Base-by-base conservation (phyloP, 179 eudicot genomes). In the Silene coronaria region DNA sequence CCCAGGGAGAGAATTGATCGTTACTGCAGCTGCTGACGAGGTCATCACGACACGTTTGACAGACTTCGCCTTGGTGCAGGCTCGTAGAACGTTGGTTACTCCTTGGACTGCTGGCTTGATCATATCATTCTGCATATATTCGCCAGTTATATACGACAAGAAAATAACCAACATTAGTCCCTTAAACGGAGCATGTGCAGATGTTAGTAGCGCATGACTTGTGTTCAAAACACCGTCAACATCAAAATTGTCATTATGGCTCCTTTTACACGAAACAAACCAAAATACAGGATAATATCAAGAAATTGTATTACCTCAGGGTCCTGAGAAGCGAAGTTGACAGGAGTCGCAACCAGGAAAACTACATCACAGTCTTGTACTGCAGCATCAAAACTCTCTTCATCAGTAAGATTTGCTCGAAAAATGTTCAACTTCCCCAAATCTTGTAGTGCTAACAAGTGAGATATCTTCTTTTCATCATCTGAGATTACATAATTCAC, bases 281-380 rank as follows among this genome's bases (percentile, higher is more conserved):
- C 0, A 45, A 11, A 45, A 45, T 45, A 45, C 16, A 0, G 51
- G 51, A 45, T 45, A 11, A 12, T 7, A 2, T 11, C 12, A 4
- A 45, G 51, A 11, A 19, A 12, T 27, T 7, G 26, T 6, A 14
- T 51, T 79, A 89, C 96, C 88, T 89, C 96, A n/a, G 96, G 96
- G 66, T 91, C 96, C 51, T 87, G 66, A 51, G 91, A 89, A 62
- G 90, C 87, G 68, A 91, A 91, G 84, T 89, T 84, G 67, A 89
- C 88, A 9, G 96, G 96, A 38, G 96, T 89, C 3, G 96, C 96
- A n/a, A 91, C 89, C 55, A 86, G 88, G 81, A 89, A 91, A 77
- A 91, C 93, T 24, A 82, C 4, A 19, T 81, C 88, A 82, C 93
- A 91, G 16, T 89, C 90, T 46, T 85, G 73, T 59, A 91, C 75